Evolutionary conservation across 345 rosid genomes (phyloP).

Genomic region (Camelina neglecta): DNA sequence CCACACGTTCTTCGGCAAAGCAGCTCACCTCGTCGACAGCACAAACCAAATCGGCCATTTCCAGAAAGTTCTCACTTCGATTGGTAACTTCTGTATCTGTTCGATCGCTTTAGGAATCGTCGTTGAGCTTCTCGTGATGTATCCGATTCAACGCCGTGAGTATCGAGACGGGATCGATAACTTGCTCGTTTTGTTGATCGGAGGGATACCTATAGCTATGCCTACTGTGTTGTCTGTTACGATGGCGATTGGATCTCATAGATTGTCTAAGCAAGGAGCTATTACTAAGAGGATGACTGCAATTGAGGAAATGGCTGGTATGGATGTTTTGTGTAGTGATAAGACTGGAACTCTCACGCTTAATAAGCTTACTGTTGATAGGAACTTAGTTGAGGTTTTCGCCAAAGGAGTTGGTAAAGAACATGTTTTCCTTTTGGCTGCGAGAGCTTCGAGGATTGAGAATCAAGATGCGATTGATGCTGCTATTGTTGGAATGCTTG

Average conservation of each 20-base stretch:
- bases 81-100: slow-evolving; percentile 95
- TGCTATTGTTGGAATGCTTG: slow-evolving; percentile 94
- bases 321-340: slow-evolving; percentile 96
- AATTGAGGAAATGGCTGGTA: slow-evolving; percentile 94
- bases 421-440: slow-evolving; percentile 73
- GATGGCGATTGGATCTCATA: slow-evolving; percentile 94
- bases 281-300: slow-evolving; percentile 98
- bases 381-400: slow-evolving; percentile 71
- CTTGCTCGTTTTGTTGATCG: slow-evolving; percentile 82
- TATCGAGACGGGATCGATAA: slow-evolving; percentile 90
- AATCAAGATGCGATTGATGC: slow-evolving; percentile 94
- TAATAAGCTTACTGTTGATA: slow-evolving; percentile 84
- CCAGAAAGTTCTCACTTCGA: slow-evolving; percentile 82
- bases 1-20: slow-evolving; percentile 94
- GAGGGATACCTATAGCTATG: slow-evolving; percentile 97
- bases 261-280: slow-evolving; percentile 78
- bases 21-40: slow-evolving; percentile 94
- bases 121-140: slow-evolving; percentile 76
- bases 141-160: slow-evolving; percentile 70
- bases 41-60: slow-evolving; percentile 92
- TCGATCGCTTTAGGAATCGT: slow-evolving; percentile 76
- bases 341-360: slow-evolving; percentile 90
- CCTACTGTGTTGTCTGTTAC: slow-evolving; percentile 93
- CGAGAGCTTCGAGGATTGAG: slow-evolving; percentile 88
- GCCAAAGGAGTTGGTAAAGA: slow-evolving; percentile 77